These are phyloP conservation scores for Globisporangium cederbergense DNA, from an alignment of 352 stramenopile genomes.

Conservation along the genomic window DNA sequence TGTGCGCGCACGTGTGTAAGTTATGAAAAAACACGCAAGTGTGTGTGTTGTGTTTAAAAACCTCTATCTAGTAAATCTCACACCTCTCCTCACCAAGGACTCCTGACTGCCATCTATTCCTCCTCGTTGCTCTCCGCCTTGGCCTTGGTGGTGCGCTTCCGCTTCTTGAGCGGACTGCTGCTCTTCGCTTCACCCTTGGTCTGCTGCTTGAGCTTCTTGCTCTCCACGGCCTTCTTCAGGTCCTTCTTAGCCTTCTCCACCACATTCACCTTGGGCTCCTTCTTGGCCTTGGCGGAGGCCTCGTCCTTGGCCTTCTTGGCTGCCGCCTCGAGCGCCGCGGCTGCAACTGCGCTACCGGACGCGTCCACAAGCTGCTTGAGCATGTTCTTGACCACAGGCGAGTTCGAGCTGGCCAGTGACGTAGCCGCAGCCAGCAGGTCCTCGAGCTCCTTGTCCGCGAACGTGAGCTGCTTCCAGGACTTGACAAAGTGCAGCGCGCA, in stretches of 20 bases:
- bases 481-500: conserved; percentile 71
- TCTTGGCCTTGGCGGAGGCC: background rate
- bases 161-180: conserved; percentile 40
- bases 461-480: conserved; percentile 37
- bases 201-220: conserved; percentile 17
- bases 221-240: conserved; percentile 9
- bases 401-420: conserved; percentile 43
- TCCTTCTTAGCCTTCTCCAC: conserved; percentile 16
- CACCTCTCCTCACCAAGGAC: background rate
- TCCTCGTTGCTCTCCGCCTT: conserved; percentile 24
- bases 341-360: conserved; percentile 12
- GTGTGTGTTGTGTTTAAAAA: conserved; percentile 13
- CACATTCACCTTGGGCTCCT: background rate
- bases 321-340: conserved; percentile 10
- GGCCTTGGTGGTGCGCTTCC: conserved; percentile 32
- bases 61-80: conserved; percentile 15
- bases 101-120: conserved; percentile 18
- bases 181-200: background rate
- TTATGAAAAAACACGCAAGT: conserved; percentile 15
- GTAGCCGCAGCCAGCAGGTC: conserved; percentile 41
- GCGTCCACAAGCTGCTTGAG: conserved; percentile 54
- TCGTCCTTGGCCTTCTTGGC: conserved; percentile 14
- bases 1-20: background rate
- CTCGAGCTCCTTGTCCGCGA: conserved; percentile 27
- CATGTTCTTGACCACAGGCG: conserved; percentile 72